Conservation (phyloP, 495 filamentous ascomycete species). For the Lichenothelia convexa region DNA sequence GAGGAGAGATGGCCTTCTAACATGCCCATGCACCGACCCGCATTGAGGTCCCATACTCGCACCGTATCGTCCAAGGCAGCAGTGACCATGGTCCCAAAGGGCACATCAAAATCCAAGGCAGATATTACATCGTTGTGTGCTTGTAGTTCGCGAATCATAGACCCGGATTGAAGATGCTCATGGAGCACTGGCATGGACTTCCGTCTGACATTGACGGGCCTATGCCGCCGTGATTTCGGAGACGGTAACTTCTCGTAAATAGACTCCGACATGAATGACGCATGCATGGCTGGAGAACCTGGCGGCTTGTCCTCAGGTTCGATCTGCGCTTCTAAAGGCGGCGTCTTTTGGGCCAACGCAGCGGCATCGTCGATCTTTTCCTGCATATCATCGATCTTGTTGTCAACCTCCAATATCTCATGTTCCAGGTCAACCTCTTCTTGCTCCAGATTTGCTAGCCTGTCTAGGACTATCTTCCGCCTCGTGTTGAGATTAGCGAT, state of each 20-base stretch:
- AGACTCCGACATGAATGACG: constrained; percentile 89
- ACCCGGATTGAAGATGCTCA: constrained; percentile 85
- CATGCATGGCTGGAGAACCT: constrained; percentile 39
- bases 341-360: constrained; percentile 29
- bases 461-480: constrained; percentile 81
- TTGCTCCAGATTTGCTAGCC: constrained; percentile 75
- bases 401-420: constrained; percentile 69
- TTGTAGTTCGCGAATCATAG: constrained; percentile 68
- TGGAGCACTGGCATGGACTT: constrained; percentile 91
- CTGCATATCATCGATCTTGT: constrained; percentile 67
- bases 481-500: constrained; percentile 85
- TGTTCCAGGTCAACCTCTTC: constrained; percentile 83
- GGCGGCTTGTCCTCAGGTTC: constrained; percentile 32
- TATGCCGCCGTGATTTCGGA: constrained; percentile 38
- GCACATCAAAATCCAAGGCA: constrained; percentile 84
- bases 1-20: constrained; percentile 92
- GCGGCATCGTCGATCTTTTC: constrained; percentile 55
- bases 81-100: constrained; percentile 91
- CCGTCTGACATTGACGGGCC: constrained; percentile 46
- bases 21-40: constrained; percentile 73
- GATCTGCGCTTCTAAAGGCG: constrained; percentile 29
- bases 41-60: constrained; percentile 91
- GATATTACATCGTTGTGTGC: constrained; percentile 83
- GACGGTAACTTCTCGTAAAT: constrained; percentile 85
- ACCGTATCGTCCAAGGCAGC: constrained; percentile 90